Evolutionary conservation across 1,284 basidiomycete genomes (phyloP).

Genomic region (Cerrena zonata): DNA sequence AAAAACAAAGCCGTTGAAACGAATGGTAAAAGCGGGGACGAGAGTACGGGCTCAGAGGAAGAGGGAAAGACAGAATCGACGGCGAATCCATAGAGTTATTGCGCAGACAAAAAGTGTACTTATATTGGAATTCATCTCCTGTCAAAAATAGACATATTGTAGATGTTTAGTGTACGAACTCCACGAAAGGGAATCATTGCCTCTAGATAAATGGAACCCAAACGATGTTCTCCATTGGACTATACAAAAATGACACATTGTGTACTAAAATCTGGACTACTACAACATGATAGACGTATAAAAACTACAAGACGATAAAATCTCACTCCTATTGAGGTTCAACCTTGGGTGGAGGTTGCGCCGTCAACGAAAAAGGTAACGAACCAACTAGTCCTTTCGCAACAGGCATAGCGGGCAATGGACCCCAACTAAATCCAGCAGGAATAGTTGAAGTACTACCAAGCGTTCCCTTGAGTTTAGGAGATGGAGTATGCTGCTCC

Average conservation of each 20-base stretch:
- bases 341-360: not conserved
- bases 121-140: not conserved
- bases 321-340: not conserved
- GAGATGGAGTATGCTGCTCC: not conserved
- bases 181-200: not conserved
- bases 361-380: constrained; percentile 27
- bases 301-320: not conserved
- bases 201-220: too few relatives aligned
- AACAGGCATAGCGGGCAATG: constrained; percentile 37
- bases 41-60: constrained; percentile 4
- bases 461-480: constrained; percentile 33
- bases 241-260: too few relatives aligned
- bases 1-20: constrained; percentile 18
- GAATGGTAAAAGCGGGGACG: constrained; percentile 8
- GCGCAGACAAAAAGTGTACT: not conserved
- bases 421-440: constrained; percentile 58
- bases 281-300: not conserved
- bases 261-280: not conserved
- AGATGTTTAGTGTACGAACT: not conserved
- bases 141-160: not conserved
- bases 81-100: not conserved
- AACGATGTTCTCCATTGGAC: too few relatives aligned
- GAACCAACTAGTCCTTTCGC: constrained; percentile 22
- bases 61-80: constrained; percentile 4
- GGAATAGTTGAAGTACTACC: constrained; percentile 20